phyloP scores from a whole-genome alignment of 345 rosid genomes.

The Conringia planisiliqua region DNA sequence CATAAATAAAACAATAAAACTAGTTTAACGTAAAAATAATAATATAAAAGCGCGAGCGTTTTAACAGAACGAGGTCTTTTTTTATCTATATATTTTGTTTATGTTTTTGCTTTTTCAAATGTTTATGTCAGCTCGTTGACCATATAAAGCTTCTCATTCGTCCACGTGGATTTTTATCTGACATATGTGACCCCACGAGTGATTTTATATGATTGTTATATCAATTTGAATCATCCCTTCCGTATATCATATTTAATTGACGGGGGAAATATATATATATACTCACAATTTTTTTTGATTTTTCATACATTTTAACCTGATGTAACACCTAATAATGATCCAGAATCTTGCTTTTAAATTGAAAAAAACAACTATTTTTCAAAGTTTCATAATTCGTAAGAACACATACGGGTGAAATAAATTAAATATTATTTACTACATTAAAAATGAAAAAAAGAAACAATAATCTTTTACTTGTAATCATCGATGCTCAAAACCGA shows the following conservation, averaged over 20 bases:
- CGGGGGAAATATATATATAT: not conserved
- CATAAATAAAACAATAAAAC: slow-evolving; percentile 3
- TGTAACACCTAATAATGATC: not conserved
- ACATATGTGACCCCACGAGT: slow-evolving; percentile 33
- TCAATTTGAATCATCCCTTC: slow-evolving; percentile 10
- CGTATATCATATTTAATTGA: slow-evolving; percentile 6
- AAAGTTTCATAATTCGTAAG: too few relatives aligned
- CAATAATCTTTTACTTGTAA: slow-evolving; percentile 6
- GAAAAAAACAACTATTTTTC: too few relatives aligned
- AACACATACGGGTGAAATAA: not conserved
- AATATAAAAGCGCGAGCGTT: slow-evolving; percentile 30
- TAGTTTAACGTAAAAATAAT: slow-evolving; percentile 4
- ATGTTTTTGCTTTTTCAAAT: slow-evolving; percentile 14
- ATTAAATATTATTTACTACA: not conserved
- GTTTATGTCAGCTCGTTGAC: slow-evolving; percentile 41
- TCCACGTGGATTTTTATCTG: slow-evolving; percentile 26
- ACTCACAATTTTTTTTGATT: not conserved
- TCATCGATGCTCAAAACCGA: slow-evolving; percentile 32
- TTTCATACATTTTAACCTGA: not conserved
- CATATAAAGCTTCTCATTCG: slow-evolving; percentile 31
- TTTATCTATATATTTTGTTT: not conserved
- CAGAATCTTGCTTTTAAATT: too few relatives aligned
- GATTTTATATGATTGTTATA: slow-evolving; percentile 29
- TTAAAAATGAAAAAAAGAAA: not conserved
- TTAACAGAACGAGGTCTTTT: slow-evolving; percentile 30